Evolutionary conservation across 257 asterid species (phyloP), one percentile per base, ranked within the genome.

Genomic region (Rehmannia glutinosa): DNA sequence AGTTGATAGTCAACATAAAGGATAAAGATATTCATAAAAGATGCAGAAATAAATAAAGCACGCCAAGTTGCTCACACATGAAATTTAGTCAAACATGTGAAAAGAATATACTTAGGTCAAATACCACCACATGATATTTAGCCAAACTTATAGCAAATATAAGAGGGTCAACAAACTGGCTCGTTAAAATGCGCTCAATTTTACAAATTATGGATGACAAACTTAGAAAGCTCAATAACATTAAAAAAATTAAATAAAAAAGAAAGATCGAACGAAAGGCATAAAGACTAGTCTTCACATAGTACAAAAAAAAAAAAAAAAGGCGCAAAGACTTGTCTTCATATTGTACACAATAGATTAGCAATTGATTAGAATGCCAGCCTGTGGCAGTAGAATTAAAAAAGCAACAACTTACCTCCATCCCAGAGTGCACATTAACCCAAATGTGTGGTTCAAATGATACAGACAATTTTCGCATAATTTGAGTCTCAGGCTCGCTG

Each of bases 381-480:
- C 19, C 4, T 69, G 36, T 21, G 63, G 61, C 49, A 52, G 69
- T 25, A 74, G 24, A 77, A 35, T 50, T 68, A 8, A 70, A 17
- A 24, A 71, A 35, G 42, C 32, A 50, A 51, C 66, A 69, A 64
- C 78, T 67, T 84, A 84, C 99, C 92, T 94, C 99, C 97, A 94
- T 93, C 57, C 99, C 97, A n/a, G 97, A 93, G 77, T 94, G 97
- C 83, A 88, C 97, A 74, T 88, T 94, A 45, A 87, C 99, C 99
- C 99, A 94, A 73, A 91, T 78, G 80, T 91, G 99, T 41, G 99
- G 99, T 76, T 85, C 97, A 61, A 94, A 94, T 36, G 97, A 78
- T 55, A 86, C 21, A 13, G 92, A 75, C 68, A 94, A 82, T 74
- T 86, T 93, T 62, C 96, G 79, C 96, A 93, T 88, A 39, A 86